These are phyloP conservation scores for Colletotrichum sp. DNA, from an alignment of 2,329 filamentous ascomycete species.

Conservation along the genomic window DNA sequence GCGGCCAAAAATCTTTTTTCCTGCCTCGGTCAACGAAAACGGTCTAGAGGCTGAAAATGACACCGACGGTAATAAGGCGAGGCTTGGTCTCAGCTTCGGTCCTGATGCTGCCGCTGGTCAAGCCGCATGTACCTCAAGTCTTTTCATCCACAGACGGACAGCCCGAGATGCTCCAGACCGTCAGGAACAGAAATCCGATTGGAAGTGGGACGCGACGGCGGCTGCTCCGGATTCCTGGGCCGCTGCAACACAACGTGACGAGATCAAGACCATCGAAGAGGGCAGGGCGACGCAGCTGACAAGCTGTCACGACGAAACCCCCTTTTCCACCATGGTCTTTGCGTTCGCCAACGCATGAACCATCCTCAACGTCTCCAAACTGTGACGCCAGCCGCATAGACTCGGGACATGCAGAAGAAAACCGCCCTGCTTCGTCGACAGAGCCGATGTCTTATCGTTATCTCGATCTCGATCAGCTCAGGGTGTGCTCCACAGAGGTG, in stretches of 20 bases:
- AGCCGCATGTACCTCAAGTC: not conserved
- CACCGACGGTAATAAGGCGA: not conserved
- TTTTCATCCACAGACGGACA: not conserved
- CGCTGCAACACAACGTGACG: not conserved
- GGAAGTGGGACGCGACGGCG: conserved; percentile 4
- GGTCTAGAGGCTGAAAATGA: not conserved
- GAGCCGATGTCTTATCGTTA: conserved; percentile 6
- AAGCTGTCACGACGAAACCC: not conserved
- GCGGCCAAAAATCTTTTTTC: not conserved
- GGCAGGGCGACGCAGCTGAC: not conserved
- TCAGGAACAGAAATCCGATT: not conserved
- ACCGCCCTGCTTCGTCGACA: not conserved
- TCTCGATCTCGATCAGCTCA: conserved; percentile 9
- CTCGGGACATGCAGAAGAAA: not conserved
- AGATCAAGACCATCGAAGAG: not conserved
- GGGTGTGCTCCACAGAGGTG: not conserved
- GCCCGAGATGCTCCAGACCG: not conserved
- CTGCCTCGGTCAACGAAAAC: conserved; percentile 3
- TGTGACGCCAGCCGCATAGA: not conserved
- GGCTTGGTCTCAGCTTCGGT: not conserved
- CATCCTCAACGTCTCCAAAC: not conserved
- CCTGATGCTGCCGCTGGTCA: not conserved
- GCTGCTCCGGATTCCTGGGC: not conserved
- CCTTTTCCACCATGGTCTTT: not conserved
- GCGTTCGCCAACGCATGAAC: not conserved